Evolutionary conservation across 768 basidiomycete genomes (phyloP).

Genomic region (Leccinellum albellum): DNA sequence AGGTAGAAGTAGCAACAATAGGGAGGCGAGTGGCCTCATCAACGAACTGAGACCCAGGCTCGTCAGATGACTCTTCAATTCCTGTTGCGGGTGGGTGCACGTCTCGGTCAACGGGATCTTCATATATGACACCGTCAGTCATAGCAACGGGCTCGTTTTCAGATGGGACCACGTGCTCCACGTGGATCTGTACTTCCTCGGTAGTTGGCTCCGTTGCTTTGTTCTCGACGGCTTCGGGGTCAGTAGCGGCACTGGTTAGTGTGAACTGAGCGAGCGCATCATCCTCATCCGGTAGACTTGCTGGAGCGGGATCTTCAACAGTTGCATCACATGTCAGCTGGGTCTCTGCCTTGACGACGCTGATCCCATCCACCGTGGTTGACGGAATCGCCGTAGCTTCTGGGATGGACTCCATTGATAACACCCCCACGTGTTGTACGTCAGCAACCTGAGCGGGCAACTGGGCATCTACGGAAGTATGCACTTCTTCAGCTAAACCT

Average conservation of each 20-base stretch:
- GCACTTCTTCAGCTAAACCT: not conserved
- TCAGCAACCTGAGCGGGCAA: constrained; percentile 1
- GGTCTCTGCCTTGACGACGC: not conserved
- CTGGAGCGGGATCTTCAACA: not conserved
- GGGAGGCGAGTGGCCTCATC: not conserved
- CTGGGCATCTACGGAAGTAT: constrained; percentile 1
- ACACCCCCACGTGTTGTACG: not conserved
- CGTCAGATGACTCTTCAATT: constrained; percentile 2
- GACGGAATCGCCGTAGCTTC: constrained; percentile 2
- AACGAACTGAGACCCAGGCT: constrained; percentile 8
- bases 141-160: not conserved
- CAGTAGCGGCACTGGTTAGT: not conserved
- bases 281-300: not conserved
- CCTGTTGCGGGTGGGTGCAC: not conserved
- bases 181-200: not conserved
- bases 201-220: not conserved
- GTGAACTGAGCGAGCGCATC: not conserved
- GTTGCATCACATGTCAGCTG: not conserved
- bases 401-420: not conserved
- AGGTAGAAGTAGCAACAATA: not conserved
- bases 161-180: not conserved
- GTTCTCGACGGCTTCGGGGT: not conserved
- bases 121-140: not conserved
- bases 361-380: not conserved
- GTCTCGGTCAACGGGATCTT: constrained; percentile 2